Evolutionary conservation across 176 grass and related monocot species (phyloP).

Genomic region (Canna indica): DNA sequence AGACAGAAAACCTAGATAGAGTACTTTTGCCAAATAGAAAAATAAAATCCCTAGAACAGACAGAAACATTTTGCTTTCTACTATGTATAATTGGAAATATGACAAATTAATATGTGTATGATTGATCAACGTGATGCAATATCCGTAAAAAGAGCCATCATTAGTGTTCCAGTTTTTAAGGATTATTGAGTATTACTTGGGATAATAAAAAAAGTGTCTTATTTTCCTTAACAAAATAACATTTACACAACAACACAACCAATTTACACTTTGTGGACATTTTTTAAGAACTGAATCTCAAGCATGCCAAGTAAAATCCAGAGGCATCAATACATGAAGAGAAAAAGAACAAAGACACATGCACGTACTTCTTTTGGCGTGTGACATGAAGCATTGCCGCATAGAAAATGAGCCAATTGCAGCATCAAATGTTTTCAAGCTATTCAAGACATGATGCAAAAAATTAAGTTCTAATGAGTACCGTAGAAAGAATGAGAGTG

Average conservation of each 20-base stretch:
- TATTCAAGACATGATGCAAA: conserved; percentile 13
- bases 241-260: not conserved
- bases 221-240: not conserved
- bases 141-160: not conserved
- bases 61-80: not conserved
- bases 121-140: not conserved
- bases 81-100: not conserved
- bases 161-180: not conserved
- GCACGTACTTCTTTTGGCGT: too few species aligned
- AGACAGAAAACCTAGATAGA: too few species aligned
- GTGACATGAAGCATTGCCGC: not conserved
- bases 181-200: not conserved
- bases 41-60: not conserved
- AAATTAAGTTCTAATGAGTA: conserved; percentile 25
- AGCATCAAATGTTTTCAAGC: conserved; percentile 1
- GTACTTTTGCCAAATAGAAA: not conserved
- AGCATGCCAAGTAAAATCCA: not conserved
- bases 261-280: not conserved
- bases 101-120: not conserved
- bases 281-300: not conserved
- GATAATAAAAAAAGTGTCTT: not conserved
- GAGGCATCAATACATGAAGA: not conserved
- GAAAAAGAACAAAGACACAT: not conserved
- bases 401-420: not conserved
- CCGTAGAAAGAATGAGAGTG: conserved; percentile 51